A percentile compares a stretch with the other conserved stretches of the same genome.
phyloP scores from a whole-genome alignment of 352 stramenopile species.

The Globisporangium mamillatum region DNA sequence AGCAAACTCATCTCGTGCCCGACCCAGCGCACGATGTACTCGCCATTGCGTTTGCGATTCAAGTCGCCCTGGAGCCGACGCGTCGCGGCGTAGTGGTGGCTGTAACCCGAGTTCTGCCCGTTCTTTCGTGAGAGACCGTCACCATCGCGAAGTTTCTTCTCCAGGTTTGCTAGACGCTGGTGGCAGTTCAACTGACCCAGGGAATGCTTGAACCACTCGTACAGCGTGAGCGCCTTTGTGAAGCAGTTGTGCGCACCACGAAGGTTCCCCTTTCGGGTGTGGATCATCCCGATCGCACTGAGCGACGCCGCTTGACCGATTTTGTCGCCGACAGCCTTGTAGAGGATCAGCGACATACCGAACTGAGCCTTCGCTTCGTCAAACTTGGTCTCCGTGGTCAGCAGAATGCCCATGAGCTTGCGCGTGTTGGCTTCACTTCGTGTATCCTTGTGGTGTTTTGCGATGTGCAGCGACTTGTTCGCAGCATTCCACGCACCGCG shows the following conservation, averaged over 20 bases:
- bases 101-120: slow-evolving; percentile 55
- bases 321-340: slow-evolving; percentile 74
- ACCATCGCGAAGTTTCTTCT: slow-evolving; percentile 79
- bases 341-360: slow-evolving; percentile 66
- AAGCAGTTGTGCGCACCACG: slow-evolving; percentile 77
- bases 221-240: slow-evolving; percentile 73
- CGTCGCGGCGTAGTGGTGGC: slow-evolving; percentile 77
- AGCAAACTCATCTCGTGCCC: slow-evolving; percentile 81
- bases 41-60: slow-evolving; percentile 75
- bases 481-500: slow-evolving; percentile 67
- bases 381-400: slow-evolving; percentile 83
- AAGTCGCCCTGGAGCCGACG: slow-evolving; percentile 72
- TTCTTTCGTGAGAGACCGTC: slow-evolving; percentile 56
- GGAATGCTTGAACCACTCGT: slow-evolving; percentile 82
- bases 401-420: slow-evolving; percentile 75
- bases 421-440: slow-evolving; percentile 66
- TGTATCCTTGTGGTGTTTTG: slow-evolving; percentile 69
- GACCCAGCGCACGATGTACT: slow-evolving; percentile 82
- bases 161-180: slow-evolving; percentile 75
- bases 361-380: slow-evolving; percentile 83
- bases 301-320: slow-evolving; percentile 70
- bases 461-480: slow-evolving; percentile 73
- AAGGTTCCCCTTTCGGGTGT: slow-evolving; percentile 76
- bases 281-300: slow-evolving; percentile 79
- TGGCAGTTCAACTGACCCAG: slow-evolving; percentile 79